Conservation (phyloP, 192 early-diverging fungal species). For the Allomyces javanicus region DNA sequence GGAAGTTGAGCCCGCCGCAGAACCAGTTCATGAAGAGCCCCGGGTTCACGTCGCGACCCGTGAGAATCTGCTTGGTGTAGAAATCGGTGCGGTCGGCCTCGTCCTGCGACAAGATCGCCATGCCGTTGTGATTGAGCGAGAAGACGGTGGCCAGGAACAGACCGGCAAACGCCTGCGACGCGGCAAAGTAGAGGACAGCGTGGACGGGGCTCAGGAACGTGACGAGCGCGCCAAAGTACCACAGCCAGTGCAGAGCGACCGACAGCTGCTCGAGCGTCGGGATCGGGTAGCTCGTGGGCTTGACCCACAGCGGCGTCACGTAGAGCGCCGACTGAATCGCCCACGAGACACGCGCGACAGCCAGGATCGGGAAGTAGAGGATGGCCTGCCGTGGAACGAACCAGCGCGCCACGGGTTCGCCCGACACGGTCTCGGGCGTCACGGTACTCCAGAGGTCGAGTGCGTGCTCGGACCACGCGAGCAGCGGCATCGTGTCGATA, state of each 20-base stretch:
- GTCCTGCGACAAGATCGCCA: slow-evolving; percentile 50
- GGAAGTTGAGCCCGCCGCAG: slow-evolving; percentile 61
- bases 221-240: slow-evolving; percentile 40
- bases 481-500: slow-evolving; percentile 59
- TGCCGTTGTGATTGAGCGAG: slow-evolving; percentile 66
- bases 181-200: slow-evolving; percentile 33
- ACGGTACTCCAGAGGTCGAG: slow-evolving; percentile 28
- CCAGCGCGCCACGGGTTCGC: slow-evolving; percentile 25
- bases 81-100: slow-evolving; percentile 49
- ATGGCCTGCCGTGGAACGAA: slow-evolving; percentile 19
- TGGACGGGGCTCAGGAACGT: slow-evolving; percentile 11
- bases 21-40: slow-evolving; percentile 55
- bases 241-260: slow-evolving; percentile 43
- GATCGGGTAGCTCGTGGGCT: slow-evolving; percentile 22
- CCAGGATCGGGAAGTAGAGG: slow-evolving; percentile 50
- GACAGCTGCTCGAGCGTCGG: slow-evolving; percentile 26
- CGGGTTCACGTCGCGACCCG: slow-evolving; percentile 51
- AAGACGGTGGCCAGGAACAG: slow-evolving; percentile 55
- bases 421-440: slow-evolving; percentile 15
- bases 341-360: slow-evolving; percentile 60
- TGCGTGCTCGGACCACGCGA: slow-evolving; percentile 53
- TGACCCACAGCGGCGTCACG: slow-evolving; percentile 20
- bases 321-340: slow-evolving; percentile 39
- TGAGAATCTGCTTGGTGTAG: slow-evolving; percentile 52
- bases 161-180: slow-evolving; percentile 45